These are phyloP conservation scores for Sporisorium graminicola DNA, from an alignment of 1,284 basidiomycete species.

Conservation along the genomic window DNA sequence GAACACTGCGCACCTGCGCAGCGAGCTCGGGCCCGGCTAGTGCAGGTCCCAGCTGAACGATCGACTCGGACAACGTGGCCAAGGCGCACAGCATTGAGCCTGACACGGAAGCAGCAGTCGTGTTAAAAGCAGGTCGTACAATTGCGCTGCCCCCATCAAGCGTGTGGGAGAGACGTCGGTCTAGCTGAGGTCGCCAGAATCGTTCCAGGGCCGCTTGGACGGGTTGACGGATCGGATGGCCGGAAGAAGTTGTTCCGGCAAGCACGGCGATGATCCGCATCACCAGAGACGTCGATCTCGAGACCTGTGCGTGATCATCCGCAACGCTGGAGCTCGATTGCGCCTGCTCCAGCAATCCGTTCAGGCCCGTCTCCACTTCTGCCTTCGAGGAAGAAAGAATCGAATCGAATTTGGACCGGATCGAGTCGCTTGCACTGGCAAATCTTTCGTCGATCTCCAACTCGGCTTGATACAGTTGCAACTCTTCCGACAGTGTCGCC, in stretches of 20 bases:
- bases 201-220: constrained; percentile 27
- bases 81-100: constrained; percentile 16
- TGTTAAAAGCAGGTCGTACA: background rate
- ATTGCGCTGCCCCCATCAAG: background rate
- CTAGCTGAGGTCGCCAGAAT: constrained; percentile 29
- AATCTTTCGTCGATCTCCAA: constrained; percentile 23
- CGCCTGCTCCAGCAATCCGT: constrained; percentile 13
- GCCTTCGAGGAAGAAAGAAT: constrained; percentile 14
- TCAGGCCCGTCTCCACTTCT: constrained; percentile 25
- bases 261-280: constrained; percentile 35
- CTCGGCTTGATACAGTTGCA: constrained; percentile 22
- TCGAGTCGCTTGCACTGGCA: constrained; percentile 13
- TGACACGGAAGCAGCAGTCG: constrained; percentile 12
- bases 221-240: constrained; percentile 5
- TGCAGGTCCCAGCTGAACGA: constrained; percentile 35
- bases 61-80: constrained; percentile 27
- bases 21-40: constrained; percentile 32
- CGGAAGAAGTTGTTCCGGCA: background rate
- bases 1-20: constrained; percentile 14
- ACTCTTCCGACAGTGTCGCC: constrained; percentile 15
- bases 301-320: background rate
- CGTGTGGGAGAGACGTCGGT: constrained; percentile 11
- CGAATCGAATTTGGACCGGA: constrained; percentile 21
- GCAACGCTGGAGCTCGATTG: background rate
- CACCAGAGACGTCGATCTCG: constrained; percentile 8